Base-by-base conservation (phyloP, 768 basidiomycete species). In the Lyophyllum atratum region DNA sequence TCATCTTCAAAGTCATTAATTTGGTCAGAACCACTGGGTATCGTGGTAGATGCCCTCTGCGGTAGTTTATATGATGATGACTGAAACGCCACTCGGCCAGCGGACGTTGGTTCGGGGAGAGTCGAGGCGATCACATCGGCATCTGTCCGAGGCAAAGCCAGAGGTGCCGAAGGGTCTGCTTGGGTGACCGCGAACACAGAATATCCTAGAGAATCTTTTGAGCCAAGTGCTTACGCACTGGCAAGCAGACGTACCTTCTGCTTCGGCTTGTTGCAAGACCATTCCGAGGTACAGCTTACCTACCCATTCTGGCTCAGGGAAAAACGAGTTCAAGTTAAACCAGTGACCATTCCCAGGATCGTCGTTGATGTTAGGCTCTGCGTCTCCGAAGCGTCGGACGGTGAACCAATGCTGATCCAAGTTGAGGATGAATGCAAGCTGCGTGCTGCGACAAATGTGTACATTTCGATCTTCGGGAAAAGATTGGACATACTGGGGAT, bases 341-440 rank as follows among this genome's bases (percentile, higher is more conserved):
- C 64, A 65, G 47, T 65, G 61, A 24, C 64, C 64, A 9, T 61
- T 42, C 12, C 58, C 61, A 21, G 14, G 25, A 66, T 84, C 81
- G 26, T 70, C 58, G 31, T 74, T 71, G 25, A 73, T 59, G 52
- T 75, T 68, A n/a, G 80, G 61, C 17, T 71, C 72, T 15, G 81
- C 76, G 51, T 65, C 68, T 19, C 92, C 92, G 66, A 95, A 95
- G 19, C 90, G 84, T 44, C 92, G 85, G 29, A 93, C 76, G 9
- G 93, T 89, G 67, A 91, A 92, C 95, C 95, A 97, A 65, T 96
- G 95, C 52, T 91, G 86, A 46, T 88, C 77, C 44, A 89, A 81
- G 67, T 97, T 93, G 31, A 97, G 81, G 55, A 97, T 87, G 68
- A 95, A 97, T 2, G 86, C 95, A 29, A 90, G 81, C 69, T 96